Evolutionary conservation across 495 filamentous ascomycete genomes (phyloP).

Genomic region (Endocarpon pusillum): DNA sequence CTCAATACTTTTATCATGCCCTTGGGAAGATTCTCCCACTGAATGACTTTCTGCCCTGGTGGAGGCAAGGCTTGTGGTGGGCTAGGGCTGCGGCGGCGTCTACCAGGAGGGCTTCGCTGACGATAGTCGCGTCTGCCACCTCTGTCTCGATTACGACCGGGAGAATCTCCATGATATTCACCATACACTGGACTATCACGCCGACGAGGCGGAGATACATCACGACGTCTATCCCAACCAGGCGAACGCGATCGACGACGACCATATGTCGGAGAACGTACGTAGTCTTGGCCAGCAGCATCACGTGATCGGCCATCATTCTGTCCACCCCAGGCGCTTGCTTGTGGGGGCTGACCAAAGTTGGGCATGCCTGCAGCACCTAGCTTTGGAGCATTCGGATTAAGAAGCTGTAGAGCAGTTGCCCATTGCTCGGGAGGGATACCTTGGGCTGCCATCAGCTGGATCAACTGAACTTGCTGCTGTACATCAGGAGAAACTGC

Average conservation of each 20-base stretch:
- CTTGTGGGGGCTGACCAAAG: constrained; percentile 4
- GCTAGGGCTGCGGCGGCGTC: constrained; percentile 44
- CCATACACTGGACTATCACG: constrained; percentile 59
- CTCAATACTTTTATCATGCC: constrained; percentile 84
- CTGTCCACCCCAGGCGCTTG: constrained; percentile 19
- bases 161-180: constrained; percentile 43
- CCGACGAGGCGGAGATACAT: constrained; percentile 38
- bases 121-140: constrained; percentile 54
- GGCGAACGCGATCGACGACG: constrained; percentile 66
- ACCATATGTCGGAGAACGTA: constrained; percentile 42
- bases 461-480: constrained; percentile 47
- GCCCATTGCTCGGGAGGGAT: constrained; percentile 45
- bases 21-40: constrained; percentile 59
- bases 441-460: constrained; percentile 39
- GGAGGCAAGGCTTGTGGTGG: constrained; percentile 38
- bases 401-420: constrained; percentile 30
- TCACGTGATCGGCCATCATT: constrained; percentile 40
- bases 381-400: constrained; percentile 10
- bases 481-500: constrained; percentile 26
- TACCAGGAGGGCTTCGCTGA: constrained; percentile 59
- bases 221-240: constrained; percentile 47
- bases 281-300: constrained; percentile 36
- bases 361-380: constrained; percentile 16
- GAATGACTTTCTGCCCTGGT: constrained; percentile 57
- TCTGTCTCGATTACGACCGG: constrained; percentile 36